Conservation (phyloP, 176 grass and related monocot genomes). For the Triticum monococcum region DNA sequence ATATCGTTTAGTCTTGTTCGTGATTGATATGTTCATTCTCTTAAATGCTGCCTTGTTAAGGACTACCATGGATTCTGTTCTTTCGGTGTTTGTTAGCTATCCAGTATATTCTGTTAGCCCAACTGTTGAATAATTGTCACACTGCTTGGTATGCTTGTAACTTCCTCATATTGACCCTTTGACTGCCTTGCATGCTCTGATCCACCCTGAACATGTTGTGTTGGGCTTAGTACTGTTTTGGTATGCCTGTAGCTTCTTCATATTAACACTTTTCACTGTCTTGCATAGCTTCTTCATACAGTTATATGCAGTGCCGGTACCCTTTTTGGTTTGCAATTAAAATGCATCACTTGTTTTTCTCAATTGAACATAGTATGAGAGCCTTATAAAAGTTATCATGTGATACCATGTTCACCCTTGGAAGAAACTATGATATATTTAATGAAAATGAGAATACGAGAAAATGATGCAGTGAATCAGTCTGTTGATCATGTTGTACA, state of each 20-base stretch:
- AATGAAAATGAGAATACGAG: neutral
- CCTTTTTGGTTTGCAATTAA: neutral
- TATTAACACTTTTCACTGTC: no score
- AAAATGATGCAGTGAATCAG: neutral
- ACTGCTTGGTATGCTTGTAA: neutral
- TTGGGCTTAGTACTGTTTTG: neutral
- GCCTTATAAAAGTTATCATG: neutral
- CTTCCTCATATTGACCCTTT: neutral
- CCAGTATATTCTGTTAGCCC: neutral
- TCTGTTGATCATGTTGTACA: neutral
- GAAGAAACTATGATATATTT: neutral
- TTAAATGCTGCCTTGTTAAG: no score
- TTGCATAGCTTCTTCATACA: no score
- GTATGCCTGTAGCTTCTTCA: no score
- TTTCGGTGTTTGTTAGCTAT: neutral
- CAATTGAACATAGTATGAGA: neutral
- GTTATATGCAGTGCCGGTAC: neutral
- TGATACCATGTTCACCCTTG: neutral
- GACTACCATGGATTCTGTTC: neutral
- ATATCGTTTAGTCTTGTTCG: neutral
- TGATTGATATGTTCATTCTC: no score
- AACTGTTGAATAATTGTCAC: neutral
- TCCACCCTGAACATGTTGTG: neutral
- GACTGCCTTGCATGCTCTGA: neutral
- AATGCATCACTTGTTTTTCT: neutral